Evolutionary conservation across 176 grass and related monocot species (phyloP), one percentile per base, ranked within the genome.

Genomic region (Lolium perenne): DNA sequence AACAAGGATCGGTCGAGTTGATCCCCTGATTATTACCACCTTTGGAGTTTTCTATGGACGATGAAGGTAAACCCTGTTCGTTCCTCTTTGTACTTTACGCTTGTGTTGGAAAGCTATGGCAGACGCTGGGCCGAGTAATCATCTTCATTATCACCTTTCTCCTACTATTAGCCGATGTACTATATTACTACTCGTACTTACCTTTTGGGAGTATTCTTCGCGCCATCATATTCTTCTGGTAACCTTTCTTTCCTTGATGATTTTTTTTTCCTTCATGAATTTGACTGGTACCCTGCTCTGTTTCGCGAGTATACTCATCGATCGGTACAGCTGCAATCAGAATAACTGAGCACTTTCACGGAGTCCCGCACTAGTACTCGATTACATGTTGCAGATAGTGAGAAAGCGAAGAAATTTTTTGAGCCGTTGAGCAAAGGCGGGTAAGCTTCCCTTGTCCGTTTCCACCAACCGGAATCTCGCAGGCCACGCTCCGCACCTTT

Each of bases 391-490:
- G 61, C 78, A 29, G 78, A 69, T 77, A 82, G n/a, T 25, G 59
- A 2, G 59, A 25, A 61, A 12, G 23, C 13, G 14, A 64, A 5
- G 0, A 35, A 35, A 35, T 3, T 3, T 13, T 25, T 10, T 10
- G 79, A 82, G 72, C 83, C 88, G 88, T 86, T 81, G 46, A 38
- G 32, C 38, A 87, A 45, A 65, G 18, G 29, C 13, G 1, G 69
- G 29, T 50, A 61, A 51, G 56, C 78, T 72, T 69, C 58, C 13
- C 40, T 90, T 86, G 84, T 86, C 88, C 63, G 84, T 32, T 90
- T 86, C 54, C 70, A 78, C 45, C 73, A 25, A 38, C 79, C 79
- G 62, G 88, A 86, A 78, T 86, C 84, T 82, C 78, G 3, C 40
- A 23, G 57, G 5, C 53, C 54, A 83, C 56, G 71, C 82, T 49